These are phyloP conservation scores for Amorphotheca resinae DNA, from an alignment of 495 filamentous ascomycete genomes.

Conservation along the genomic window DNA sequence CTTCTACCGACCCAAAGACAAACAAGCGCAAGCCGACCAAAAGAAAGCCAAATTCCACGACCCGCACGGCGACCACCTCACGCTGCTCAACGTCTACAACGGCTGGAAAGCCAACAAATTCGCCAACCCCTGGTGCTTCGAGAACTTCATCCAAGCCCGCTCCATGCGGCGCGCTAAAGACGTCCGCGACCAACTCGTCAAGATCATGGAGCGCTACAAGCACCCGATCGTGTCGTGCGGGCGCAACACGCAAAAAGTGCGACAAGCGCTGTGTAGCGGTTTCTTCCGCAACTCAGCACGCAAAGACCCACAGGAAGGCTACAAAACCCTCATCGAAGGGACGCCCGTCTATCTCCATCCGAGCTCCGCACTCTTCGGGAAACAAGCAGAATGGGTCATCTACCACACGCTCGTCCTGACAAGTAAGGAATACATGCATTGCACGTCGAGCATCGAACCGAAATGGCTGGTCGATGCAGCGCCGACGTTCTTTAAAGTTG, in stretches of 20 bases:
- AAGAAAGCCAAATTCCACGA: conserved; percentile 98
- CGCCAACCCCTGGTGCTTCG: conserved; percentile 84
- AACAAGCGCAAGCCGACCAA: conserved; percentile 89
- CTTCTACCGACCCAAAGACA: conserved; percentile 94
- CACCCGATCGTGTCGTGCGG: conserved; percentile 74
- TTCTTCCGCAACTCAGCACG: conserved; percentile 94
- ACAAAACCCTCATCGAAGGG: conserved; percentile 91
- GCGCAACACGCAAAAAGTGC: conserved; percentile 71
- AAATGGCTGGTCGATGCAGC: conserved; percentile 87
- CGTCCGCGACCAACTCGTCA: conserved; percentile 79
- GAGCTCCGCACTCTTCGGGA: conserved; percentile 80
- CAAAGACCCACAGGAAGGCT: conserved; percentile 92
- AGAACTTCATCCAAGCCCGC: conserved; percentile 94
- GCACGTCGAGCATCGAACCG: conserved; percentile 80
- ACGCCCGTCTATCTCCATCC: conserved; percentile 94
- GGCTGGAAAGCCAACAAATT: conserved; percentile 77
- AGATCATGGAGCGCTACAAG: conserved; percentile 83
- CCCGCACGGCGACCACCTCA: conserved; percentile 86
- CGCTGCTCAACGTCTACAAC: conserved; percentile 92
- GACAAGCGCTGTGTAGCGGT: conserved; percentile 83
- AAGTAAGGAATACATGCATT: conserved; percentile 96
- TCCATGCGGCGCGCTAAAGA: conserved; percentile 82
- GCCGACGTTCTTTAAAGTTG: conserved; percentile 97
- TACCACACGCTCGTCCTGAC: conserved; percentile 84
- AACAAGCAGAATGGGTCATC: conserved; percentile 90